Evolutionary conservation across 2,329 filamentous ascomycete genomes (phyloP).

Genomic region (Didymella pinodella): DNA sequence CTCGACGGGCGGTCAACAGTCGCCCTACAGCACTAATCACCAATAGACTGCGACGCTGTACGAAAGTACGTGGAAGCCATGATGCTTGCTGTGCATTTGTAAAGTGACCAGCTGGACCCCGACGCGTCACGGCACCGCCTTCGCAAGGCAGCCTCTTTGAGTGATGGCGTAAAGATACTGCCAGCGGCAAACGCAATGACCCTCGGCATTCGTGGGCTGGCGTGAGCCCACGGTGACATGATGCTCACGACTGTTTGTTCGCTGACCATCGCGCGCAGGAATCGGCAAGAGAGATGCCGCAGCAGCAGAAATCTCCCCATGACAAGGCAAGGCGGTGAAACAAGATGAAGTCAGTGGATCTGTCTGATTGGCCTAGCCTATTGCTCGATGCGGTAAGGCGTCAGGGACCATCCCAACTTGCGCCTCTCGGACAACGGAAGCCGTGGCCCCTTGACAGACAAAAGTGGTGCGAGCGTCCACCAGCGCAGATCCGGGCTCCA

Average conservation of each 20-base stretch:
- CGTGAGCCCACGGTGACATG: conserved; percentile 36
- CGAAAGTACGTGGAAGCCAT: conserved; percentile 7
- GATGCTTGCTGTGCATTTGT: conserved; percentile 7
- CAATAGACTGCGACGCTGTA: conserved; percentile 12
- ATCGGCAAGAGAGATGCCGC: conserved; percentile 27
- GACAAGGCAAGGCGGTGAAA: conserved; percentile 31
- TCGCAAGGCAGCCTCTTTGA: conserved; percentile 12
- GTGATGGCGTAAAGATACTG: conserved; percentile 6
- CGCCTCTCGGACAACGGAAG: conserved; percentile 32
- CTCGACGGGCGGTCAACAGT: background rate
- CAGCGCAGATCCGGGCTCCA: conserved; percentile 33
- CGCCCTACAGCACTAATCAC: conserved; percentile 4
- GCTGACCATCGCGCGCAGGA: conserved; percentile 25
- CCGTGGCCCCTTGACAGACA: conserved; percentile 31
- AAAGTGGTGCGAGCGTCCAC: conserved; percentile 38
- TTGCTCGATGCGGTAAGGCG: conserved; percentile 12
- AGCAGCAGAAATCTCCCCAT: conserved; percentile 32
- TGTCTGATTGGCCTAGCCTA: conserved; percentile 24
- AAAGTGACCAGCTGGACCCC: conserved; percentile 9
- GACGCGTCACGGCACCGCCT: conserved; percentile 20
- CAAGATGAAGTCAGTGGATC: conserved; percentile 16
- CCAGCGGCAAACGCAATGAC: conserved; percentile 9
- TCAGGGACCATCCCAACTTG: conserved; percentile 20
- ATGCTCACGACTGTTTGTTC: conserved; percentile 20
- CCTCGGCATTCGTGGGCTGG: conserved; percentile 12